Percentiles rank a stretch among this genome's conserved stretches.
These are phyloP conservation scores for Polymyxa betae DNA, from an alignment of 208 protist species.

Conservation along the genomic window DNA sequence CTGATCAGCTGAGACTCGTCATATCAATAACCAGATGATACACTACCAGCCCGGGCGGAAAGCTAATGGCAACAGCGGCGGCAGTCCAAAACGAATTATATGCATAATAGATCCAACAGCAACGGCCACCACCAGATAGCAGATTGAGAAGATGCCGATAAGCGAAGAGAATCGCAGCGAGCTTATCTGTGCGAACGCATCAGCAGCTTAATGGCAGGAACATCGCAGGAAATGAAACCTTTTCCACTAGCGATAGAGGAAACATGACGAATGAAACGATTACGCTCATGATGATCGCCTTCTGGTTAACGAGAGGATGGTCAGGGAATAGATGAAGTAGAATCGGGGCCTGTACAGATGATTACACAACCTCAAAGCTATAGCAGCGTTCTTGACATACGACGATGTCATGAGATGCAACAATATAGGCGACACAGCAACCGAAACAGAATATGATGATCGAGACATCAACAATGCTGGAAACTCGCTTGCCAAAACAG, in stretches of 20 bases:
- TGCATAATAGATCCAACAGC: neutral
- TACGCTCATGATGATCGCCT: neutral
- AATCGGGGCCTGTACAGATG: neutral
- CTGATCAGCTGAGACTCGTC: no score
- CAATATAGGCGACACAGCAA: neutral
- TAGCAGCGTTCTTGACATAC: no score
- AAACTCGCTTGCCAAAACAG: neutral
- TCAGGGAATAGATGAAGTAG: neutral
- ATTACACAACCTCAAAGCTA: neutral
- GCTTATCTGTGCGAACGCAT: neutral
- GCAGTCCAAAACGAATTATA: neutral
- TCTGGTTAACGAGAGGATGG: neutral
- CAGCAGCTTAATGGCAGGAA: neutral
- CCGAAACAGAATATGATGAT: neutral
- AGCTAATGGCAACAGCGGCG: neutral
- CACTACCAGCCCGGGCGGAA: neutral
- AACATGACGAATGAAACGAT: neutral
- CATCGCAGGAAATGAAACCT: neutral
- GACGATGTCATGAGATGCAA: neutral
- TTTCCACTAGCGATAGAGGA: neutral
- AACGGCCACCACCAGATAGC: neutral
- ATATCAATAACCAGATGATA: no score
- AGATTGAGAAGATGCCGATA: neutral
- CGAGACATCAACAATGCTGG: neutral
- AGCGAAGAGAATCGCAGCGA: neutral